Evolutionary conservation across 257 asterid species (phyloP).

Genomic region (Forsythia suspensa): DNA sequence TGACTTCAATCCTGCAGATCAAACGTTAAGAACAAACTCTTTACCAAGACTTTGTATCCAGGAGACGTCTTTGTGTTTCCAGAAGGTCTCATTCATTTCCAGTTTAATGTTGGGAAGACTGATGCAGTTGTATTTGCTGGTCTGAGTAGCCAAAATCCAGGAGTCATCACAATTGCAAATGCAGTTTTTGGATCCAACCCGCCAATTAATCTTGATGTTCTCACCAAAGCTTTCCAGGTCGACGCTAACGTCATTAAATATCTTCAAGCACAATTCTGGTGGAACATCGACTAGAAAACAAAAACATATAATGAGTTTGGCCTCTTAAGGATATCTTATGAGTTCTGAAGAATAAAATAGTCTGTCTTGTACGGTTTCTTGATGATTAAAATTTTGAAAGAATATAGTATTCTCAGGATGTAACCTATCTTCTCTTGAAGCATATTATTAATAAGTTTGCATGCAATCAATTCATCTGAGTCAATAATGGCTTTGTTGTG

Average conservation of each 20-base stretch:
- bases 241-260: background rate
- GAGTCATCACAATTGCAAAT: background rate
- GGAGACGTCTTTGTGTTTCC: slow-evolving; percentile 17
- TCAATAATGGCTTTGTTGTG: background rate
- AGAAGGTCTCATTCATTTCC: background rate
- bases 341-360: background rate
- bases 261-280: background rate
- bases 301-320: no score
- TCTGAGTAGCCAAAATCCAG: background rate
- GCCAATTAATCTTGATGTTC: background rate
- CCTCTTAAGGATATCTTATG: background rate
- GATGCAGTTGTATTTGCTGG: background rate
- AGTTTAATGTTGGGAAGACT: background rate
- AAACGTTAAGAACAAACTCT: slow-evolving; percentile 2
- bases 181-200: background rate
- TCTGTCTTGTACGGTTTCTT: background rate
- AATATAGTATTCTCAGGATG: no score
- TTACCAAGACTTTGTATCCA: slow-evolving; percentile 5
- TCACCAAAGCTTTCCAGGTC: background rate
- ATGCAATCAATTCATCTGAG: background rate
- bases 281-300: background rate
- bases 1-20: background rate
- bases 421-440: background rate
- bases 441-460: no score
- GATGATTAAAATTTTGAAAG: no score